Base-by-base conservation (phyloP, 2,329 filamentous ascomycete species). In the Talaromyces islandicus region DNA sequence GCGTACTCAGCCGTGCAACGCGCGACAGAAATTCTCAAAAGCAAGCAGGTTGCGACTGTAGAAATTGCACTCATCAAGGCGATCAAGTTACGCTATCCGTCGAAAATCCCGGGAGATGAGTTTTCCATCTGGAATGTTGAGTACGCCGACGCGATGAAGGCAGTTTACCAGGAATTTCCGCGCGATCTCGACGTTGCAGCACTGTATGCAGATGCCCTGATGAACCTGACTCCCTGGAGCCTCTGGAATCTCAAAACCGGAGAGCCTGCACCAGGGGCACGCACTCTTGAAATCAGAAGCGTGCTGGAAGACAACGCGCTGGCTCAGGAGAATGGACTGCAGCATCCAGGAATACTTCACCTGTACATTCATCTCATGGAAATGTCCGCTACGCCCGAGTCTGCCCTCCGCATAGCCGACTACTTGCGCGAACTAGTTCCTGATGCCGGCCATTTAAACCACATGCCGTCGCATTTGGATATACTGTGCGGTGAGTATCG, bases 331-430 rank as follows among this genome's bases (percentile, higher is more conserved):
- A 78, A 77, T 17, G 82, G 78, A 0, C 70, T 77, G 3, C 65
- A 75, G 7, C 90, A 94, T 66, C 86, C 89, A 0, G 89, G 89
- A 0, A 72, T 92, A 0, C 77, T 91, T 6, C 89, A 92, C 70
- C 74, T 91, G 32, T 92, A 92, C 70, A 89, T 91, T 43, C 88
- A 91, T 66, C 81, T 90, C 3, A 88, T 90, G 79, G 89, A 92
- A 68, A 91, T 90, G 88, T 90, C 88, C 0, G 75, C 78, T 0
- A 80, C 75, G 0, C 88, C 88, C 0, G 88, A 90, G 67, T 68
- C 72, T 0, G 88, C 85, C 1, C 70, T 89, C 24, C 76, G 81
- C 0, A 76, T 81, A 0, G 87, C 87, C 11, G 80, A 90, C 67
- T 75, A 58, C n/a, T 78, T 89, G 11, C 83, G 87, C 17, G 79